phyloP scores from a whole-genome alignment of 78 protist species.

The Dictyostelium capitatum region DNA sequence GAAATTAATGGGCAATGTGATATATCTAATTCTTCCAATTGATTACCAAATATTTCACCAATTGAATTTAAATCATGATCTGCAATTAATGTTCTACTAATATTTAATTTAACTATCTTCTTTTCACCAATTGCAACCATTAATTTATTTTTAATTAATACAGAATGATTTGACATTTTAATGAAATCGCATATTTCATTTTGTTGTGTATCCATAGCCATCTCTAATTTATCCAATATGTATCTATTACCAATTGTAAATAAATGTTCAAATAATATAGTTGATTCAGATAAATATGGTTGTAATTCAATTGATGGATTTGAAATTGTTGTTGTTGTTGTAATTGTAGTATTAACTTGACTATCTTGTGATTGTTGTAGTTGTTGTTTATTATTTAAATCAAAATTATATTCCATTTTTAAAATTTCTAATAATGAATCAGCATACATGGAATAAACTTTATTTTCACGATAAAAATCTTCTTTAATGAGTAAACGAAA shows the following conservation, averaged over 20 bases:
- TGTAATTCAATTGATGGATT: not conserved
- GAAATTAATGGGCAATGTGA: conserved; percentile 49
- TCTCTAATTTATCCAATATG: conserved; percentile 27
- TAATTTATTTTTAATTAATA: not conserved
- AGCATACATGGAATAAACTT: conserved; percentile 56
- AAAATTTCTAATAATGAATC: conserved; percentile 55
- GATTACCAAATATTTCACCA: conserved; percentile 33
- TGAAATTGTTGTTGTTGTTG: not conserved
- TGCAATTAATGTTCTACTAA: not conserved
- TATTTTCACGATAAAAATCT: conserved; percentile 21
- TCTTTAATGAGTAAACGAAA: conserved; percentile 23
- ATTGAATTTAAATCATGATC: conserved; percentile 18
- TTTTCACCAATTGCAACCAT: not conserved
- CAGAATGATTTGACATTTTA: conserved; percentile 13
- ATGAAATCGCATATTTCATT: conserved; percentile 45
- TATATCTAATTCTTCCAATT: conserved; percentile 36
- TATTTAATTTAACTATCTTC: not conserved
- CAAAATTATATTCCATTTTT: conserved; percentile 9
- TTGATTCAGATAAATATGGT: conserved; percentile 17
- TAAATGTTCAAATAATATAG: conserved; percentile 4
- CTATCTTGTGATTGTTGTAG: not conserved
- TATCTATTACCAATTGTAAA: conserved; percentile 17
- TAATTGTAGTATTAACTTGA: not conserved
- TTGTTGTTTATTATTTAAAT: not conserved
- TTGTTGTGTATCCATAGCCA: conserved; percentile 22